These are phyloP conservation scores for Cladophialophora exuberans DNA, from an alignment of 2,329 filamentous ascomycete species.

Conservation along the genomic window DNA sequence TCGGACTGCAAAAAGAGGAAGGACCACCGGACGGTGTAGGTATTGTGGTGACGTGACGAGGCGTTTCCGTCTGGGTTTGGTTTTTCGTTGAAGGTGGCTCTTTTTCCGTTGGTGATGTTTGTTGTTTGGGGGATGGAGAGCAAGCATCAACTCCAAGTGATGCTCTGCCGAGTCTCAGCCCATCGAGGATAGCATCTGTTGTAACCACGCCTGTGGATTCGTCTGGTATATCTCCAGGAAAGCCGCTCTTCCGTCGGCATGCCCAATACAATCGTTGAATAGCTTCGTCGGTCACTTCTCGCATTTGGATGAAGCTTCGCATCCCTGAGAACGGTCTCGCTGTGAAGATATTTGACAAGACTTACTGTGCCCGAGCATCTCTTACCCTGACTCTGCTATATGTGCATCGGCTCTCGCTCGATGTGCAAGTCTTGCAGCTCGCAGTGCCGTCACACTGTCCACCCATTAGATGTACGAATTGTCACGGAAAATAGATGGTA, in stretches of 20 bases:
- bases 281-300: constrained; percentile 18
- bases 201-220: constrained; percentile 13
- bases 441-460: constrained; percentile 19
- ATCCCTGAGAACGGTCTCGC: not conserved
- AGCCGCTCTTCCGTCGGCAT: constrained; percentile 10
- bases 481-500: not conserved
- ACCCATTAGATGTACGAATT: not conserved
- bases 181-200: constrained; percentile 16
- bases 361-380: constrained; percentile 24
- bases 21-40: too few relatives aligned
- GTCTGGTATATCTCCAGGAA: constrained; percentile 19
- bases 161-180: constrained; percentile 10
- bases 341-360: not conserved
- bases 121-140: not conserved
- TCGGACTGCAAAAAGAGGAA: too few relatives aligned
- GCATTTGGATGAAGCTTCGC: constrained; percentile 21
- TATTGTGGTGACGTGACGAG: too few relatives aligned
- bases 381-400: constrained; percentile 15
- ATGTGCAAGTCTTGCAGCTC: constrained; percentile 17
- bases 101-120: not conserved
- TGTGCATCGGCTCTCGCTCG: constrained; percentile 11
- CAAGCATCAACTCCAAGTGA: not conserved
- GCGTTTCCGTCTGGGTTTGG: too few relatives aligned
- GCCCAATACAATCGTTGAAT: constrained; percentile 23
- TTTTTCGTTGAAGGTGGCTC: not conserved